Conservation (phyloP, 1,139 yeast genomes). For the Debaryomyces fabryi region DNA sequence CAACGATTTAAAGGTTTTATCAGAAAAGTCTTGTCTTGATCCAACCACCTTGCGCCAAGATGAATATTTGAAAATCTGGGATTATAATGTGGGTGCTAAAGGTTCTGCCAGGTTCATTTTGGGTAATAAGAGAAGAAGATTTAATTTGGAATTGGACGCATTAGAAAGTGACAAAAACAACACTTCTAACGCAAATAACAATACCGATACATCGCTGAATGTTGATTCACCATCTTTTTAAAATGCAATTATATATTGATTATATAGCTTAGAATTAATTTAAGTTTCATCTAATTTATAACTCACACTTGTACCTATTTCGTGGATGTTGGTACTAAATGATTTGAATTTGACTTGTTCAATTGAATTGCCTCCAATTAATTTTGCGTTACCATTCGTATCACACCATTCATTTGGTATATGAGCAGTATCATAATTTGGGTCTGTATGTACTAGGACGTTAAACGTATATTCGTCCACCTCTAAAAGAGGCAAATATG, state of each 20-base stretch:
- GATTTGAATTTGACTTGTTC: slow-evolving; percentile 72
- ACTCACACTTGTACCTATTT: slow-evolving; percentile 76
- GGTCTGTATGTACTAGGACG: slow-evolving; percentile 83
- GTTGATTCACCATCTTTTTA: background rate
- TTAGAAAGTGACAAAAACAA: slow-evolving; percentile 7
- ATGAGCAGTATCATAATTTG: slow-evolving; percentile 49
- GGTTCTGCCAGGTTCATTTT: slow-evolving; percentile 61
- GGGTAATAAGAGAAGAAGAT: slow-evolving; percentile 51
- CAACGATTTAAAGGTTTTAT: slow-evolving; percentile 42
- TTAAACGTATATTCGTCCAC: slow-evolving; percentile 78
- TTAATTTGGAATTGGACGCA: slow-evolving; percentile 29
- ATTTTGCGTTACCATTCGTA: slow-evolving; percentile 58
- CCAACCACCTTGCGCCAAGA: slow-evolving; percentile 45
- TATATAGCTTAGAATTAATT: slow-evolving; percentile 1
- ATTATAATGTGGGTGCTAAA: slow-evolving; percentile 44
- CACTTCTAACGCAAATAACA: background rate
- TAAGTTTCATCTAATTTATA: slow-evolving; percentile 44
- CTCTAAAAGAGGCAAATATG: slow-evolving; percentile 76
- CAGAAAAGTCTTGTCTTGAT: slow-evolving; percentile 42
- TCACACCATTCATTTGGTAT: slow-evolving; percentile 90
- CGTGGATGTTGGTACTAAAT: slow-evolving; percentile 70
- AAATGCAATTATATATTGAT: background rate
- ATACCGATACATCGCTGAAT: background rate
- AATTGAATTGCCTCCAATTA: slow-evolving; percentile 55
- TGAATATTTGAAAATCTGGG: slow-evolving; percentile 52